Evolutionary conservation across 345 rosid species (phyloP).

Genomic region (Litchi chinensis): DNA sequence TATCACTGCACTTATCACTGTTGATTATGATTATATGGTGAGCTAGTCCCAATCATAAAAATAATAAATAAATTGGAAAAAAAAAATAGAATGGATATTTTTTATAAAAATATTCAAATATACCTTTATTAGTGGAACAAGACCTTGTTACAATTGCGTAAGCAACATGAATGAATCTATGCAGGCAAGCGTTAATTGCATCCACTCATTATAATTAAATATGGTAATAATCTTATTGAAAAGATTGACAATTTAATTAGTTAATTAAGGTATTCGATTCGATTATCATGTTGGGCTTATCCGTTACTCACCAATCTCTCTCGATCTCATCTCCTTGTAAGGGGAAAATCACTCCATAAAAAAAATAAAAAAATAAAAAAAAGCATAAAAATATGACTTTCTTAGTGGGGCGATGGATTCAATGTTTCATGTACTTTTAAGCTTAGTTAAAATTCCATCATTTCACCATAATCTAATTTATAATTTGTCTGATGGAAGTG

Average conservation of each 20-base stretch:
- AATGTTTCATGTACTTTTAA: not conserved
- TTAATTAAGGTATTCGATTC: conserved; percentile 15
- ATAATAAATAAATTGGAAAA: not conserved
- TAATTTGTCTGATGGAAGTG: no score
- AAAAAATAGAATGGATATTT: not conserved
- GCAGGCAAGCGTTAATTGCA: conserved; percentile 23
- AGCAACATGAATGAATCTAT: conserved; percentile 28
- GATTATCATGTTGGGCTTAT: conserved; percentile 27
- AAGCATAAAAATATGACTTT: not conserved
- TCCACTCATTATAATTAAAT: conserved; percentile 25
- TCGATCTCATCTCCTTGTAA: not conserved
- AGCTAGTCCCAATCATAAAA: no score
- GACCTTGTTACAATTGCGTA: conserved; percentile 41
- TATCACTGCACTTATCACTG: no score
- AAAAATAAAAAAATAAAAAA: no score
- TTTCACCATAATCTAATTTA: no score
- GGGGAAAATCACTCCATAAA: not conserved
- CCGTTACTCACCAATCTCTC: conserved; percentile 26
- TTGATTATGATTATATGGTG: no score
- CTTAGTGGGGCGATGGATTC: not conserved
- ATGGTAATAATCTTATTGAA: conserved; percentile 6
- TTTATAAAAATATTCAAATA: conserved; percentile 19
- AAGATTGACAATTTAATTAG: conserved; percentile 16
- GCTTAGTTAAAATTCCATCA: not conserved
- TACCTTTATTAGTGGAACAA: conserved; percentile 47